A percentile compares a stretch with the other conserved stretches of the same genome.
phyloP scores from a whole-genome alignment of 148 eudicot species.

The Nepenthes mirabilis region DNA sequence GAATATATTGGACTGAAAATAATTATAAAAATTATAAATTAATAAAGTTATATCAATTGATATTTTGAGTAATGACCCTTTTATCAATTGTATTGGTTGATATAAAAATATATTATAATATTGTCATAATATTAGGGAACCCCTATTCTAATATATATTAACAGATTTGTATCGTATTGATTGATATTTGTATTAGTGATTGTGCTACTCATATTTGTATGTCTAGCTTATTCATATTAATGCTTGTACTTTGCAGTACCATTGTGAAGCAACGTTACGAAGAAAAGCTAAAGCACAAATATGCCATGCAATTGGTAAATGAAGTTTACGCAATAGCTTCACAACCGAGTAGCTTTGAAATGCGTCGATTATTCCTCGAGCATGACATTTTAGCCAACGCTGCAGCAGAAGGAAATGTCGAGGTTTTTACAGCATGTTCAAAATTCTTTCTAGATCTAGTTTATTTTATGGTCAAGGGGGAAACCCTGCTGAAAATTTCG shows the following conservation, averaged over 20 bases:
- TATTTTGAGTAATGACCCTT: too few relatives aligned
- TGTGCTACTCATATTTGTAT: too few relatives aligned
- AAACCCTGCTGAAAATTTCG: slow-evolving; percentile 1
- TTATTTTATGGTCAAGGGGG: slow-evolving; percentile 1
- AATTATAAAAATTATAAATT: too few relatives aligned
- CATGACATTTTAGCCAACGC: slow-evolving; percentile 5
- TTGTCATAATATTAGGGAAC: too few relatives aligned
- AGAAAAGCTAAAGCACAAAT: slow-evolving; percentile 6
- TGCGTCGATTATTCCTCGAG: background rate
- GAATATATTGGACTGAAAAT: too few relatives aligned
- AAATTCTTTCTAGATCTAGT: slow-evolving; percentile 1
- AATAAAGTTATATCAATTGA: too few relatives aligned
- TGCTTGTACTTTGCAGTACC: background rate
- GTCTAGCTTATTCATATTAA: too few relatives aligned
- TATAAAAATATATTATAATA: too few relatives aligned
- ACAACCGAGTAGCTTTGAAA: background rate
- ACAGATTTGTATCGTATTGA: too few relatives aligned
- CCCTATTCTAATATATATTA: too few relatives aligned
- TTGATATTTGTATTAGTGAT: too few relatives aligned
- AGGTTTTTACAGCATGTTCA: slow-evolving; percentile 2
- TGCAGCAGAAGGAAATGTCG: background rate
- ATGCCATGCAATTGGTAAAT: slow-evolving; percentile 2
- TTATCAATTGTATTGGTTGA: too few relatives aligned
- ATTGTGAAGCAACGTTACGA: background rate
- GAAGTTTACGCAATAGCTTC: slow-evolving; percentile 2